phyloP scores from a whole-genome alignment of 176 grass and related monocot genomes.

The Aegilops speltoides region DNA sequence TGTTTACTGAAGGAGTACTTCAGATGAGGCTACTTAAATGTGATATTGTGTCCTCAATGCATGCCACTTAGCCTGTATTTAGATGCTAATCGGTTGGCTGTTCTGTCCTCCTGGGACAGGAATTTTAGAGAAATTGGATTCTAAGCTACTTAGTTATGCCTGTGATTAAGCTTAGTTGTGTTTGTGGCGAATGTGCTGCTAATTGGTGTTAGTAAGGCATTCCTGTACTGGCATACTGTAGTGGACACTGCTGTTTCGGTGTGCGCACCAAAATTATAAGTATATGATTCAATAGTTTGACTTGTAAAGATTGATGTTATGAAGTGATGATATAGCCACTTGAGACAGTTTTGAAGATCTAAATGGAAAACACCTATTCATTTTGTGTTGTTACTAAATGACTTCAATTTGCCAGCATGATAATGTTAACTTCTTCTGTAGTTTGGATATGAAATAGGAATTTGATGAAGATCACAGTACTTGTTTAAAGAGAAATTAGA shows the following conservation, averaged over 20 bases:
- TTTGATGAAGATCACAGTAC: neutral
- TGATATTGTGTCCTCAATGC: neutral
- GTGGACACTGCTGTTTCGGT: neutral
- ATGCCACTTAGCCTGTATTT: neutral
- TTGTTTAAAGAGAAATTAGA: neutral
- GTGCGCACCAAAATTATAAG: neutral
- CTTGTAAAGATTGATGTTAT: slow-evolving; percentile 6
- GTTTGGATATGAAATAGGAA: neutral
- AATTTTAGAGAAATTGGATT: neutral
- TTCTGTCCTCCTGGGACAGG: too few species aligned
- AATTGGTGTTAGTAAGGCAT: neutral
- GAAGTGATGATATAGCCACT: neutral
- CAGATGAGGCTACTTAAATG: neutral
- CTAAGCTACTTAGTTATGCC: neutral
- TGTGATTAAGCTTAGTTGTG: neutral
- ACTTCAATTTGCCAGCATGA: neutral
- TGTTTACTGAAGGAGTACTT: too few species aligned
- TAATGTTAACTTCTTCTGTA: neutral
- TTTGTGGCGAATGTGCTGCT: neutral
- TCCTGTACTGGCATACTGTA: neutral
- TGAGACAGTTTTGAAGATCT: neutral
- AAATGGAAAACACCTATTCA: neutral
- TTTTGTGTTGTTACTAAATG: neutral
- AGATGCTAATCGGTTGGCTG: neutral
- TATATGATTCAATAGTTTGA: neutral